These are phyloP conservation scores for Pyrenophora seminiperda DNA, from an alignment of 2,329 filamentous ascomycete species.

Conservation along the genomic window DNA sequence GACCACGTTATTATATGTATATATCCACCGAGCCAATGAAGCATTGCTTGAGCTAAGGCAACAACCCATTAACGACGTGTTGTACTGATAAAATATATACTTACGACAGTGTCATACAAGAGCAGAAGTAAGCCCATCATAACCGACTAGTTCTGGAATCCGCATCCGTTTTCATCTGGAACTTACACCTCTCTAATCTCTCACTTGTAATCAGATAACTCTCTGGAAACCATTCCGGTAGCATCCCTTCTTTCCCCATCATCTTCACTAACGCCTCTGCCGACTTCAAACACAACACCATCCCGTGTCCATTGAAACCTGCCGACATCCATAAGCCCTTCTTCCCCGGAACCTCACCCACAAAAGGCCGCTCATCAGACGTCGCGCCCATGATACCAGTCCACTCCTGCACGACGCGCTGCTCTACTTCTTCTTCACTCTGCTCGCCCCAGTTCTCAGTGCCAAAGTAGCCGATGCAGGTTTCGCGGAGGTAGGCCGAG, in stretches of 20 bases:
- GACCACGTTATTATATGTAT: no score
- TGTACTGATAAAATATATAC: no score
- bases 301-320: conserved; percentile 69
- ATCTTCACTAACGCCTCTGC: conserved; percentile 63
- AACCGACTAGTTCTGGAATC: no score
- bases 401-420: conserved; percentile 51
- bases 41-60: no score
- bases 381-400: conserved; percentile 60
- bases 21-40: no score
- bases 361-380: conserved; percentile 57
- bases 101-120: no score
- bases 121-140: no score
- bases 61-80: no score
- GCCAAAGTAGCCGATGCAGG: conserved; percentile 59
- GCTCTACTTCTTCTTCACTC: conserved; percentile 14
- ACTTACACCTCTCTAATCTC: conserved; percentile 45
- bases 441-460: conserved; percentile 44
- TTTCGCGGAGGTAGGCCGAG: conserved; percentile 53
- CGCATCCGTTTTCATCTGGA: conserved; percentile 33
- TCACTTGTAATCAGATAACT: conserved; percentile 56
- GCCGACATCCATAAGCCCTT: conserved; percentile 61
- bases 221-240: conserved; percentile 61
- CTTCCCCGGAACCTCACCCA: conserved; percentile 50
- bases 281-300: conserved; percentile 67
- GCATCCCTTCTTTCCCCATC: conserved; percentile 49